Base-by-base conservation (phyloP, 129 eudicot genomes). In the Escallonia herrerae region DNA sequence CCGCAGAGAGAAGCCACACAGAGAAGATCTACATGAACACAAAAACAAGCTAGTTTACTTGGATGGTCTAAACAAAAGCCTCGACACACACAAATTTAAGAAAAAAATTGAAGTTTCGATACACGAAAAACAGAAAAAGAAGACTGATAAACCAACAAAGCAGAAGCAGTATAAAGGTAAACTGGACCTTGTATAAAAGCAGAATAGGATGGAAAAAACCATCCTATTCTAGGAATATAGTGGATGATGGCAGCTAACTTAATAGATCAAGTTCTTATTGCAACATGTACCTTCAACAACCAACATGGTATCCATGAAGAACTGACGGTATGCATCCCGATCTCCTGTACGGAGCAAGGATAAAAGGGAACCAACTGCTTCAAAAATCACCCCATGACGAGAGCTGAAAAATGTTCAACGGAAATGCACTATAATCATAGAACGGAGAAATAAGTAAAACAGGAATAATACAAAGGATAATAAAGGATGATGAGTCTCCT, bases 341-440 rank as follows among this genome's bases (percentile, higher is more conserved):
- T 93, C 96, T 70, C 95, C 90, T 2, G 87, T 81, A 56, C 96
- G 95, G 33, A 93, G 84, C 87, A 89, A 85, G 48, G 96, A 82
- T 55, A 89, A 64, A 56, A 93, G 90, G 71, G 90, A 75, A 51
- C 89, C 96, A 55, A 89, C 78, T 41, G 95, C 82, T 74, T 88
- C 96, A 62, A 79, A 78, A 71, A 93, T 89, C 52, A 78, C 80
- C 63, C 90, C 95, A 71, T 85, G 91, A 44, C 90, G 80, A 43
- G 86, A 72, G 62, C 99, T 93, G 86, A 65, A 75, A 71, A 67
- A 44, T 46, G 40, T 56, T 58, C 58, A 65, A 56, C 65, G 37
- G 22, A n/a, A 11, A 4, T 42, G 5, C 4, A 43, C 15, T 60
- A 8, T 40, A 62, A 62, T 40, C 43, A 44, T 40, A 43, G 14